Base-by-base conservation (phyloP, 805 yeast species). In the Starmerella cellae region DNA sequence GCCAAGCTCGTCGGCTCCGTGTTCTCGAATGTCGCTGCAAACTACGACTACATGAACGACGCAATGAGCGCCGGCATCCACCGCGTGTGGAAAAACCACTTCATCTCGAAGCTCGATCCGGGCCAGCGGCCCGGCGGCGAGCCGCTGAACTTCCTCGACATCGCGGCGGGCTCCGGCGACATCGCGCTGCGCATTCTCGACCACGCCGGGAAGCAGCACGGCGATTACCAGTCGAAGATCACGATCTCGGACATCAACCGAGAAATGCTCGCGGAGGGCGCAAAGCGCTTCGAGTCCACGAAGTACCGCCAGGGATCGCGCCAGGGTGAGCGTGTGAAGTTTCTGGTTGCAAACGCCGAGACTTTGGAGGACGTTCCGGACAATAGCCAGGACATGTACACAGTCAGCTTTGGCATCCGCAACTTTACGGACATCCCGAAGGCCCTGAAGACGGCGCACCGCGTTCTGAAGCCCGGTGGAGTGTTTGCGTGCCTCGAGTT, bases 151-250 rank as follows among this genome's bases (percentile, higher is more conserved):
- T 88, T 91, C 57, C 70, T 91, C 49, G 98, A 91, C 62, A 97
- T 91, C 44, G 98, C 98, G 22, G 98, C 98, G 46, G 98, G 98
- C 20, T 84, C 97, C 10, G 98, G 98, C 37, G 98, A 91, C 58
- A 88, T 91, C 62, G 98, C 98, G 1, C 84, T 84, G 63, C 93
- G 98, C 2, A 70, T 91, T 49, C 68, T 91, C 48, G 95, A 85
- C 55, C 95, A 91, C 62, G 97, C 97, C 9, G 77, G 79, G 49
- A 63, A 68, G 31, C 74, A 76, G 48, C 83, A 76, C 58, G 78
- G 80, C 44, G 98, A 91, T 63, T 69, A 62, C 30, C 67, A 69
- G 47, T 75, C 84, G 27, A 75, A 77, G 21, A 91, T 91, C 91
- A 83, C 87, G 8, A 75, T 91, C 38, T 93, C 84, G 4, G 98